These are phyloP conservation scores for Catharanthus roseus DNA, from an alignment of 257 asterid genomes.

Conservation along the genomic window DNA sequence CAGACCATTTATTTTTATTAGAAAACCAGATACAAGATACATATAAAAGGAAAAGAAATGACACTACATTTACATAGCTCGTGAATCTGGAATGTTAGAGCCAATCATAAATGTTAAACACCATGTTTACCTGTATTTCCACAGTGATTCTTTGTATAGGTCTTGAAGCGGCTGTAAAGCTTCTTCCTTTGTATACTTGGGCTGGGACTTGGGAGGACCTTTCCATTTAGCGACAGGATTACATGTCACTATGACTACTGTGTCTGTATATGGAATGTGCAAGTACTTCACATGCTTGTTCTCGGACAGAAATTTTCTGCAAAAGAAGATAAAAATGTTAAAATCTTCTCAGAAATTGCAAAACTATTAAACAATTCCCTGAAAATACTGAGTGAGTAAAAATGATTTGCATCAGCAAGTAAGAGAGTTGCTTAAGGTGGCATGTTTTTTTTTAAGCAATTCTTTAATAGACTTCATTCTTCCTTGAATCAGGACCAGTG, in stretches of 20 bases:
- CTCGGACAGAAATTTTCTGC: slow-evolving; percentile 78
- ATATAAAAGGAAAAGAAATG: not conserved
- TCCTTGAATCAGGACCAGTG: not conserved
- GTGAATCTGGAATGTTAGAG: not conserved
- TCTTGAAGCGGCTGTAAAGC: slow-evolving; percentile 66
- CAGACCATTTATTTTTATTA: not conserved
- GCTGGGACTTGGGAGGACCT: slow-evolving; percentile 66
- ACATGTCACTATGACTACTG: slow-evolving; percentile 86
- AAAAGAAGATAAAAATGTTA: slow-evolving; percentile 19
- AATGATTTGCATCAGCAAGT: not conserved
- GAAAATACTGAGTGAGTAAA: not conserved
- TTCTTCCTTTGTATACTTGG: slow-evolving; percentile 69
- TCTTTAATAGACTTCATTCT: not conserved
- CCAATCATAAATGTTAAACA: not conserved
- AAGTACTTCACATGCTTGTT: slow-evolving; percentile 93
- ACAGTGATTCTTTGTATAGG: slow-evolving; percentile 58
- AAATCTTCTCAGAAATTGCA: not conserved
- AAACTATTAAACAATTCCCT: not conserved
- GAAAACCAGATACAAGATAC: not conserved
- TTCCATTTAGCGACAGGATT: slow-evolving; percentile 75
- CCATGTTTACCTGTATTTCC: slow-evolving; percentile 53
- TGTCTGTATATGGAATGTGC: slow-evolving; percentile 85
- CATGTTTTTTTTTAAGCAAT: not conserved
- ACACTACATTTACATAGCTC: not conserved
- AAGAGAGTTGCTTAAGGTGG: not conserved